A percentile compares a stretch with the other conserved stretches of the same genome.
Evolutionary conservation across 345 rosid genomes (phyloP).

Genomic region (Laguncularia racemosa): DNA sequence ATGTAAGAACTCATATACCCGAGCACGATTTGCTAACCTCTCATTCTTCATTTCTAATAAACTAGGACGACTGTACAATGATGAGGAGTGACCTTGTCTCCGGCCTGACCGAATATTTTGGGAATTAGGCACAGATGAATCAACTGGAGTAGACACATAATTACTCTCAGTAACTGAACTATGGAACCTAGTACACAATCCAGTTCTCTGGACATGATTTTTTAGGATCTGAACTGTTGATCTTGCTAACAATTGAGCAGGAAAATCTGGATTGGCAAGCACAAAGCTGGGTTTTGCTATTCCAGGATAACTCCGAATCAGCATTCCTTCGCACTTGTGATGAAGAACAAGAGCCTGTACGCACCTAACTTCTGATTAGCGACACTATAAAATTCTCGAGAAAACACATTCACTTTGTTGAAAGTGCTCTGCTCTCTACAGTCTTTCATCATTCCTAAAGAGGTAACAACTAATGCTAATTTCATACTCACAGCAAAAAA

Average conservation of each 20-base stretch:
- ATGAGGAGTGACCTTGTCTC: constrained; percentile 40
- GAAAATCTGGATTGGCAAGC: constrained; percentile 51
- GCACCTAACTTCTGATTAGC: too few species aligned
- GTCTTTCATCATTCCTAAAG: too few species aligned
- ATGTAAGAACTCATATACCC: constrained; percentile 55
- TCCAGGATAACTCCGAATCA: constrained; percentile 43
- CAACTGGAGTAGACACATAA: constrained; percentile 31
- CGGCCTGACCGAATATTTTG: constrained; percentile 17
- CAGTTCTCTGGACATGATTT: constrained; percentile 21
- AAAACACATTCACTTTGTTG: too few species aligned
- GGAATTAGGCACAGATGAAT: constrained; percentile 25
- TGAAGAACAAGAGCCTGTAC: too few species aligned
- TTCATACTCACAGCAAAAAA: too few species aligned
- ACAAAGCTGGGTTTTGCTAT: constrained; percentile 45
- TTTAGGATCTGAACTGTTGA: constrained; percentile 21
- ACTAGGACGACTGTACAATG: constrained; percentile 42
- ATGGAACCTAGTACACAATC: constrained; percentile 22
- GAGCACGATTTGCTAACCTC: constrained; percentile 56
- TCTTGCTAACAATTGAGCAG: constrained; percentile 25
- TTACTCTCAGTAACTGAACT: constrained; percentile 43
- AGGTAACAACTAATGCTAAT: too few species aligned
- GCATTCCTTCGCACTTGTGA: constrained; percentile 23
- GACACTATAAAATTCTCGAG: too few species aligned
- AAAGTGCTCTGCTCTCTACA: too few species aligned
- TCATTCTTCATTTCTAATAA: constrained; percentile 52